Conservation (phyloP, 2,329 filamentous ascomycete species). For the Penicillium brevicompactum region DNA sequence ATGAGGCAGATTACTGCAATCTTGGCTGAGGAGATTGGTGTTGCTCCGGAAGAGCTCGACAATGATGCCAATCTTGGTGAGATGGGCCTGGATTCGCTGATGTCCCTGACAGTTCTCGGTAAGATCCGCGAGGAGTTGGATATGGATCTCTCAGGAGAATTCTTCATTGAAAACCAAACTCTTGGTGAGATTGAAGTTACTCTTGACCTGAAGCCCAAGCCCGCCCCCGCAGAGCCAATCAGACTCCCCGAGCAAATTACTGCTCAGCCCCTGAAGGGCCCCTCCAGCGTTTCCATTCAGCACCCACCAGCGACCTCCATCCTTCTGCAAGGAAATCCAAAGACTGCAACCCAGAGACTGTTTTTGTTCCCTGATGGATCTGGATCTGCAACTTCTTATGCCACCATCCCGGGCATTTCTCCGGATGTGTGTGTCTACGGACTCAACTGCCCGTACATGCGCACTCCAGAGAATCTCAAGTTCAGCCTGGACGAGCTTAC, state of each 20-base stretch:
- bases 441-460: slow-evolving; percentile 49
- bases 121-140: slow-evolving; percentile 47
- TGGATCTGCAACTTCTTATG: slow-evolving; percentile 50
- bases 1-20: slow-evolving; percentile 45
- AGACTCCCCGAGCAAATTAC: slow-evolving; percentile 26
- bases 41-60: slow-evolving; percentile 43
- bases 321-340: slow-evolving; percentile 46
- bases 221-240: slow-evolving; percentile 23
- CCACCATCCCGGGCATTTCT: slow-evolving; percentile 43
- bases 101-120: slow-evolving; percentile 49
- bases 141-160: slow-evolving; percentile 45
- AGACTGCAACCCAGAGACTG: slow-evolving; percentile 43
- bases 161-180: slow-evolving; percentile 48
- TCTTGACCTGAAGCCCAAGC: slow-evolving; percentile 42
- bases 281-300: slow-evolving; percentile 17
- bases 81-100: slow-evolving; percentile 50
- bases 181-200: slow-evolving; percentile 42
- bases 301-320: slow-evolving; percentile 46
- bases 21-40: slow-evolving; percentile 48
- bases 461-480: slow-evolving; percentile 38
- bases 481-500: slow-evolving; percentile 41
- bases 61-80: slow-evolving; percentile 44
- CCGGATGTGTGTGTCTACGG: slow-evolving; percentile 47
- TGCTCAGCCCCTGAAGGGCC: slow-evolving; percentile 21
- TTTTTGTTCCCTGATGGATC: slow-evolving; percentile 51